Percentiles rank a stretch among this genome's conserved stretches.
Conservation (phyloP, 2,329 filamentous ascomycete genomes). For the Didymella pinodella region DNA sequence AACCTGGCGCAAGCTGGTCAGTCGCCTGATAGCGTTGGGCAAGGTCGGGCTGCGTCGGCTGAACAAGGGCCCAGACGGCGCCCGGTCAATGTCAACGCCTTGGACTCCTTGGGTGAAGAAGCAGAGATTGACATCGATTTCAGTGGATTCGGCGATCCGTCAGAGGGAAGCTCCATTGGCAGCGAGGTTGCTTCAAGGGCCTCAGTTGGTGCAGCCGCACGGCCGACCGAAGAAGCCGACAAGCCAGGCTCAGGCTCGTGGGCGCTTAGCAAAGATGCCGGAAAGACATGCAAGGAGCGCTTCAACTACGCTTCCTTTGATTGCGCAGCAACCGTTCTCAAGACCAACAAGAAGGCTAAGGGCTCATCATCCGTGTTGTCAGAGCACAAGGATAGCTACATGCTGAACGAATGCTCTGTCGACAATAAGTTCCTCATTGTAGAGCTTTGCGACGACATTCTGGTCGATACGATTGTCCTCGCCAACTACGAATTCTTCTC, state of each 20-base stretch:
- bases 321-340: constrained; percentile 90
- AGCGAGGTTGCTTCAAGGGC: constrained; percentile 27
- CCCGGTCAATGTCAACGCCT: constrained; percentile 67
- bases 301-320: constrained; percentile 99
- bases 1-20: constrained; percentile 88
- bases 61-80: constrained; percentile 59
- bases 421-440: constrained; percentile 93
- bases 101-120: constrained; percentile 86
- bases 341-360: constrained; percentile 85
- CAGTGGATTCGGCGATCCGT: constrained; percentile 64
- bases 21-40: constrained; percentile 71
- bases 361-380: constrained; percentile 88
- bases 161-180: constrained; percentile 31
- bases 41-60: constrained; percentile 57
- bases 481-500: constrained; percentile 99
- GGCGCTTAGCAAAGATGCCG: constrained; percentile 84
- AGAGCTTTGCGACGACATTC: constrained; percentile 84
- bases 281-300: constrained; percentile 95
- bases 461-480: constrained; percentile 94
- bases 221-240: constrained; percentile 32
- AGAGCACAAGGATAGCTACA: constrained; percentile 98
- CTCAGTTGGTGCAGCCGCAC: constrained; percentile 27
- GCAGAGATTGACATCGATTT: constrained; percentile 83
- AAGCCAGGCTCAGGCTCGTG: constrained; percentile 45
- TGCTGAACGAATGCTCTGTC: constrained; percentile 89